Percentiles rank a stretch among this genome's conserved stretches.
Conservation (phyloP, 169 alveolate species). For the Cryptosporidium muris region DNA sequence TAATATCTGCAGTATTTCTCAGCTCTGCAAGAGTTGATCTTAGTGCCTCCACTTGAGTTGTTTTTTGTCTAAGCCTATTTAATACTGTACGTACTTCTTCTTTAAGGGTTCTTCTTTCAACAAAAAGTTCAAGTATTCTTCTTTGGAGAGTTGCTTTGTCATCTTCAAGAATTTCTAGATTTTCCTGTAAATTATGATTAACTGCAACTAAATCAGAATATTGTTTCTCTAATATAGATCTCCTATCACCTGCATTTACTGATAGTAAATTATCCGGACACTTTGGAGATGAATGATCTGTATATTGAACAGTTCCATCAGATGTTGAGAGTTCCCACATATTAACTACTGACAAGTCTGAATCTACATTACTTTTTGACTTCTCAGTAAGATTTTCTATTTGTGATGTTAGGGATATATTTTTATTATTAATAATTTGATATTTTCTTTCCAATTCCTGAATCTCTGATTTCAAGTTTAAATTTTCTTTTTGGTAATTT, state of each 20-base stretch:
- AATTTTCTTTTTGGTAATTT: constrained; percentile 19
- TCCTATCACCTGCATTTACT: background rate
- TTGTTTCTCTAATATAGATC: constrained; percentile 22
- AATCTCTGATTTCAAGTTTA: constrained; percentile 22
- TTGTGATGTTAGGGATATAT: background rate
- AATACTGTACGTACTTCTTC: constrained; percentile 42
- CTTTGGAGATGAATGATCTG: constrained; percentile 11
- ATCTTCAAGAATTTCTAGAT: constrained; percentile 54
- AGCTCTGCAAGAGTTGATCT: constrained; percentile 64
- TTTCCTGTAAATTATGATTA: constrained; percentile 36
- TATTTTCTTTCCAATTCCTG: constrained; percentile 28
- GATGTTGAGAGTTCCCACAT: constrained; percentile 41
- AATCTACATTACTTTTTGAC: background rate
- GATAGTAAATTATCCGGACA: background rate
- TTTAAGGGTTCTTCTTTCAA: constrained; percentile 54
- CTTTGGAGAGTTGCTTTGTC: constrained; percentile 68
- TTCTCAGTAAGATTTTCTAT: background rate
- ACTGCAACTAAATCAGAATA: constrained; percentile 46
- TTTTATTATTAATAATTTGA: background rate
- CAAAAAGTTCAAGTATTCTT: constrained; percentile 54
- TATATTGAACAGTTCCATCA: constrained; percentile 26
- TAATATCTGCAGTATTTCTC: constrained; percentile 65
- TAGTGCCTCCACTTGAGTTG: constrained; percentile 63
- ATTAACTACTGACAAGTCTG: constrained; percentile 2
- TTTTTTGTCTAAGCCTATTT: constrained; percentile 38